Evolutionary conservation across 768 basidiomycete species (phyloP), one percentile per base, ranked within the genome.

Genomic region (Boletus eberwhitei): DNA sequence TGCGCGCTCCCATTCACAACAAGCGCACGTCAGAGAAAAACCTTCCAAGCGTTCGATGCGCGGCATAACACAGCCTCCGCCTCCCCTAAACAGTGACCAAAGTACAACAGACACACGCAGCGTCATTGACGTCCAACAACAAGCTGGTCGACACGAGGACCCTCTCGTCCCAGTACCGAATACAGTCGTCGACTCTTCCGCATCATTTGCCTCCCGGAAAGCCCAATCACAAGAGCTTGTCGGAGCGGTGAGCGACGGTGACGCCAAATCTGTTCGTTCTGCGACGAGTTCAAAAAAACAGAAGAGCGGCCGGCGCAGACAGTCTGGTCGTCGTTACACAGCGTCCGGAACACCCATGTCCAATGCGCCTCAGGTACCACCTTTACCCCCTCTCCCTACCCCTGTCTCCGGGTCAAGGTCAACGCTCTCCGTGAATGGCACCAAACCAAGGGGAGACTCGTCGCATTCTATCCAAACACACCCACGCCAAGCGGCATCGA

Each of bases 271-370:
- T 3, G 29, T 69, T 9, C 66, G 50, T 12, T 70, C 69, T 4
- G 54, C 44, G 2, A 54, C 52, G 7, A 70, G 70, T 21, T 64
- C 70, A 21, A 74, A 58, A 21, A 71, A 58, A 24, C 60, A 59
- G 24, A 69, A 66, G 57, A 52, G 40, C 22, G 53, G 42, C 24
- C 52, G 38, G 16, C 59, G 58, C 19, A 66, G 48, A 32, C 49
- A 57, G 8, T 64, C 68, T 3, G 3, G 34, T 9, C 13, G 62
- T 31, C 77, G 80, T 0, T 81, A 83, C 47, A 85, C 86, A 1
- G 82, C 84, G 3, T 83, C 83, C 17, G 83, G 86, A 17, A 71
- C 86, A 31, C 79, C 84, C 43, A 87, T 89, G 79, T 81, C 83
- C 12, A 81, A 83, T 58, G 74, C 82, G 0, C 66, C 83, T 51